Percentiles rank a stretch among this genome's conserved stretches.
Conservation (phyloP, 1,139 yeast species). For the Kodamaea sp. region DNA sequence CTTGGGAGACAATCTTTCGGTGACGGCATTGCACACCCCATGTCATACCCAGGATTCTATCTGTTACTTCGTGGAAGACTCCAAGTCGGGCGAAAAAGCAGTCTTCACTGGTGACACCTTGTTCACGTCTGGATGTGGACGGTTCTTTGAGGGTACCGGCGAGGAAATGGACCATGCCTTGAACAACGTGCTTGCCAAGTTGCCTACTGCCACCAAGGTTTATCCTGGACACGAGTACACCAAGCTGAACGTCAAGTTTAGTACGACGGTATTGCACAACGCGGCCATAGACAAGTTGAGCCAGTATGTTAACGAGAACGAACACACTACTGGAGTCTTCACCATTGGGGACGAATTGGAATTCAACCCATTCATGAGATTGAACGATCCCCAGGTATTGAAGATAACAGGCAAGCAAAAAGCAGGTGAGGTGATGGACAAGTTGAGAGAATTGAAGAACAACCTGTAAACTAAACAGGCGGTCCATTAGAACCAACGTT, state of each 20-base stretch:
- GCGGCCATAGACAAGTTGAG: constrained; percentile 56
- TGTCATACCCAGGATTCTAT: constrained; percentile 97
- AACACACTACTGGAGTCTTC: constrained; percentile 78
- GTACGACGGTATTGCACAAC: constrained; percentile 61
- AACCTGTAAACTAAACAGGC: constrained; percentile 31
- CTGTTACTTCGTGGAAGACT: constrained; percentile 76
- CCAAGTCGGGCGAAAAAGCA: constrained; percentile 59
- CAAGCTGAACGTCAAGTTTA: constrained; percentile 73
- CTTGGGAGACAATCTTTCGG: constrained; percentile 62
- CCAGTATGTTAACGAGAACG: constrained; percentile 52
- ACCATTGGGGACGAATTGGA: constrained; percentile 81
- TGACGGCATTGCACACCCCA: constrained; percentile 90
- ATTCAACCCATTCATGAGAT: constrained; percentile 89
- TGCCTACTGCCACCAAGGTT: constrained; percentile 72
- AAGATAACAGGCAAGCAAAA: constrained; percentile 41
- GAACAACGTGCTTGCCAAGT: constrained; percentile 52
- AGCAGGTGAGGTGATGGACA: constrained; percentile 60
- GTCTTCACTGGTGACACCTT: constrained; percentile 96
- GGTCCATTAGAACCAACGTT: too few species aligned
- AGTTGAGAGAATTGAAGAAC: constrained; percentile 72
- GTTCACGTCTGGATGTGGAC: constrained; percentile 93
- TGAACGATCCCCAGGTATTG: constrained; percentile 57
- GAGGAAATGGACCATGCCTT: constrained; percentile 76
- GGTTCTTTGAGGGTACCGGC: constrained; percentile 92
- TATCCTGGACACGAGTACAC: constrained; percentile 98